Evolutionary conservation across 2,329 filamentous ascomycete species (phyloP), one percentile per base, ranked within the genome.

Genomic region (Apiospora saccharicola): DNA sequence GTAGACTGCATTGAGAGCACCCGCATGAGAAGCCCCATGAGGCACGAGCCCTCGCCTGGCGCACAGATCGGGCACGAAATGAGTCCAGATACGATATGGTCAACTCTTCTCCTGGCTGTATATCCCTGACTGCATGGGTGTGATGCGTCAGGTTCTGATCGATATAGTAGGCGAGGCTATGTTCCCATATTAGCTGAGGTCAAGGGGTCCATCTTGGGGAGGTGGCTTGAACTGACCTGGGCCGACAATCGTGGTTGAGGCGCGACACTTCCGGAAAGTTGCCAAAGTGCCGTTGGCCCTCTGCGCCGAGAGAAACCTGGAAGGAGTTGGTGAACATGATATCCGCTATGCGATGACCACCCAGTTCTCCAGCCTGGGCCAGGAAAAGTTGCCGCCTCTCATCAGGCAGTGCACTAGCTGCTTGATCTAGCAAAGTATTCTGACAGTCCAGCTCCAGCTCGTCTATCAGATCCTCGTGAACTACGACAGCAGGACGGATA

Each of bases 241-340:
- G 82, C 70, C 82, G 82, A 71, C 84, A 85, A 44, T 81, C 83
- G 74, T 85, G 84, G 72, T 85, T 85, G 46, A 84, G 73, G 26
- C 82, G 73, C 30, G 79, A 80, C 0, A 83, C 81, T 72, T 84
- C 83, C 0, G 83, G 83, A 43, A 82, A 85, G 67, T 77, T 79
- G 13, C 77, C 77, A 73, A 78, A 73, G 64, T 77, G 71, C 53
- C 71, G 72, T 44, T 74, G 70, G 53, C 73, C 73, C 13, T 71
- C 16, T 12, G 46, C 67, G 14, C 74, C 49, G 22, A 77, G 51
- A 16, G 47, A 68, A 13, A 78, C 73, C 70, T 79, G 77, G 64
- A 78, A 79, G 4, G 77, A 75, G 57, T 79, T 79, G 7, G 77
- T 79, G 68, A 78, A 76, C 43, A 79, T 68, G 46, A 78, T 77